phyloP scores from a whole-genome alignment of 2,329 filamentous ascomycete genomes.

The Aureobasidium pullulans region DNA sequence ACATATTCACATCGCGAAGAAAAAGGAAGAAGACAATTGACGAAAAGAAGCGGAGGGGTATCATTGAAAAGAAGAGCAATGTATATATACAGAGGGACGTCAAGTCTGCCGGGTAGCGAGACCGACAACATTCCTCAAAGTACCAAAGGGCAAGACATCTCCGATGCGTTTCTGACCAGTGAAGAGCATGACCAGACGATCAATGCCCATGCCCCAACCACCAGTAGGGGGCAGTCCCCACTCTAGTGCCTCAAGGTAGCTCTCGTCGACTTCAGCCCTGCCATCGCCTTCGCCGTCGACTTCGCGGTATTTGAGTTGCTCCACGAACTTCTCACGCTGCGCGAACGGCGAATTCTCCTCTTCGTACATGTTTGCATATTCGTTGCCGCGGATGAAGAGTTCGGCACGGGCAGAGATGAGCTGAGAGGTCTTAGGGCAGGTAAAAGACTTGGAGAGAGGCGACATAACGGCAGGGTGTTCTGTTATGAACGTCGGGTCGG shows the following conservation, averaged over 20 bases:
- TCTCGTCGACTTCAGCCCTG: constrained; percentile 58
- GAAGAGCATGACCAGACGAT: constrained; percentile 87
- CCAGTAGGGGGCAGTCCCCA: constrained; percentile 92
- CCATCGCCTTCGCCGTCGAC: constrained; percentile 39
- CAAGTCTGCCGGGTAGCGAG: constrained; percentile 18
- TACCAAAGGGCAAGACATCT: constrained; percentile 86
- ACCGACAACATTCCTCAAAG: constrained; percentile 54
- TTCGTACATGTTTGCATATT: constrained; percentile 95
- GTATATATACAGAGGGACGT: neutral
- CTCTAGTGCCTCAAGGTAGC: constrained; percentile 76
- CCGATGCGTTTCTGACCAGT: constrained; percentile 69
- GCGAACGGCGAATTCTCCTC: constrained; percentile 91
- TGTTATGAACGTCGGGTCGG: constrained; percentile 72
- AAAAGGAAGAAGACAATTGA: neutral
- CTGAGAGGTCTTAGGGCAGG: constrained; percentile 59
- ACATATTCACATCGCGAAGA: neutral
- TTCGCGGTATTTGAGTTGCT: constrained; percentile 39
- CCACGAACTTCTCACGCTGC: constrained; percentile 74
- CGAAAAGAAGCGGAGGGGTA: neutral
- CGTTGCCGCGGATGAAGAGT: constrained; percentile 51
- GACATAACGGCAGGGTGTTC: constrained; percentile 88
- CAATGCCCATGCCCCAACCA: constrained; percentile 91
- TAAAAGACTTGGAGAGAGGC: constrained; percentile 80
- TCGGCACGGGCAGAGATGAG: constrained; percentile 30
- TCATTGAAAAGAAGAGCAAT: neutral